Evolutionary conservation across 768 basidiomycete genomes (phyloP).

Genomic region (Infundibulicybe gibba): DNA sequence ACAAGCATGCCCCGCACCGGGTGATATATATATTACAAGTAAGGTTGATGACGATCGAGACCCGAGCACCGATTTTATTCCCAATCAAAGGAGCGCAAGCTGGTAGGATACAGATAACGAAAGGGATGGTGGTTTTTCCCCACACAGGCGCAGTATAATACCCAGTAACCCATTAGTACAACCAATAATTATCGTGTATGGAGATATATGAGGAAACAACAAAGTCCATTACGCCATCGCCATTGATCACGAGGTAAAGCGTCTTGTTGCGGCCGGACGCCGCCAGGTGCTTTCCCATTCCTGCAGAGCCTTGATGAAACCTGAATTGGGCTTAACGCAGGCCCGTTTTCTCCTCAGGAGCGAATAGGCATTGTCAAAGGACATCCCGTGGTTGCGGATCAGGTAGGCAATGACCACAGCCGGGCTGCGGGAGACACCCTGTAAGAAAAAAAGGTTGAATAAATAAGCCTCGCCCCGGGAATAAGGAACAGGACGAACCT

Average conservation of each 20-base stretch:
- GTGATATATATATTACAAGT: too few species aligned
- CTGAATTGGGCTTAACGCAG: conserved; percentile 77
- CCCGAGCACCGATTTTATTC: too few species aligned
- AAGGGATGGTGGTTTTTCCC: too few species aligned
- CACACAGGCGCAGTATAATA: too few species aligned
- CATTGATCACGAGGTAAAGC: conserved; percentile 14
- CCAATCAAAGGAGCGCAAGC: too few species aligned
- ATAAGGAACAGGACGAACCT: conserved; percentile 41
- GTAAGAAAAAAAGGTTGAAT: conserved; percentile 9
- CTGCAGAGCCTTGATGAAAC: conserved; percentile 57
- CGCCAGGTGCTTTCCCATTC: conserved; percentile 48
- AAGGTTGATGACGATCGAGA: too few species aligned
- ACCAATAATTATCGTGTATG: too few species aligned
- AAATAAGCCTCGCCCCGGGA: not conserved
- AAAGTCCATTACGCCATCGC: too few species aligned
- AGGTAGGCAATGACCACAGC: conserved; percentile 81
- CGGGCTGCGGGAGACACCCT: conserved; percentile 79
- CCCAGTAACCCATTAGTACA: too few species aligned
- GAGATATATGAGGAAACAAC: too few species aligned
- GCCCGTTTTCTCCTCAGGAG: conserved; percentile 63
- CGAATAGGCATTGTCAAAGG: conserved; percentile 61
- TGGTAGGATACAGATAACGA: too few species aligned
- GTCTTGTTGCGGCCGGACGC: conserved; percentile 11
- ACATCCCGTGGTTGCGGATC: conserved; percentile 70
- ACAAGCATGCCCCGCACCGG: too few species aligned